A percentile compares a stretch with the other conserved stretches of the same genome.
Conservation (phyloP, 768 basidiomycete genomes). For the Pholiota molesta region DNA sequence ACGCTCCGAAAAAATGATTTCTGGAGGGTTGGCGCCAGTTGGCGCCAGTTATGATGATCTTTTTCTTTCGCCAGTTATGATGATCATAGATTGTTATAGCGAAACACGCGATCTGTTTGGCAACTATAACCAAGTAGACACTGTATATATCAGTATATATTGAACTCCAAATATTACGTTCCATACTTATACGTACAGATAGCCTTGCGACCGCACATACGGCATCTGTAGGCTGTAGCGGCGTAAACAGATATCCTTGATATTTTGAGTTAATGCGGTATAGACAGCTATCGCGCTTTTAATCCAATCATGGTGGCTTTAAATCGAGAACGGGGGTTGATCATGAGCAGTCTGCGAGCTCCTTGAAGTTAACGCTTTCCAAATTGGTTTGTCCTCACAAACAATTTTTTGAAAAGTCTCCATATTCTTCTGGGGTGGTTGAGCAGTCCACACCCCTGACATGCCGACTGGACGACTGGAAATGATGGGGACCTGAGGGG, state of each 20-base stretch:
- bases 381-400: slow-evolving; percentile 7
- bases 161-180: slow-evolving; percentile 5
- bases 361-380: slow-evolving; percentile 3
- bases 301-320: slow-evolving; percentile 19
- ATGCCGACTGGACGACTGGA: slow-evolving; percentile 23
- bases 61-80: no score
- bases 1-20: slow-evolving; percentile 1
- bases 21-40: slow-evolving; percentile 10
- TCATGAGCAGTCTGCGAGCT: slow-evolving; percentile 7
- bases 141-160: slow-evolving; percentile 20
- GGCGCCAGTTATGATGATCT: no score
- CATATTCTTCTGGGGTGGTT: neutral
- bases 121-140: slow-evolving; percentile 8
- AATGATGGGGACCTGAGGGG: slow-evolving; percentile 23
- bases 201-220: slow-evolving; percentile 23
- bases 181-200: slow-evolving; percentile 23
- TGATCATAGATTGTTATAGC: slow-evolving; percentile 5
- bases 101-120: slow-evolving; percentile 14
- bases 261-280: slow-evolving; percentile 28
- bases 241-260: slow-evolving; percentile 19
- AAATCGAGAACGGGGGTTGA: slow-evolving; percentile 6
- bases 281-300: slow-evolving; percentile 14
- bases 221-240: slow-evolving; percentile 20
- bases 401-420: slow-evolving; percentile 13
- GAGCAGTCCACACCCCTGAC: slow-evolving; percentile 19